Percentiles rank a stretch among this genome's conserved stretches.
phyloP scores from a whole-genome alignment of 1,284 basidiomycete species.

The Cryptococcus sp. region DNA sequence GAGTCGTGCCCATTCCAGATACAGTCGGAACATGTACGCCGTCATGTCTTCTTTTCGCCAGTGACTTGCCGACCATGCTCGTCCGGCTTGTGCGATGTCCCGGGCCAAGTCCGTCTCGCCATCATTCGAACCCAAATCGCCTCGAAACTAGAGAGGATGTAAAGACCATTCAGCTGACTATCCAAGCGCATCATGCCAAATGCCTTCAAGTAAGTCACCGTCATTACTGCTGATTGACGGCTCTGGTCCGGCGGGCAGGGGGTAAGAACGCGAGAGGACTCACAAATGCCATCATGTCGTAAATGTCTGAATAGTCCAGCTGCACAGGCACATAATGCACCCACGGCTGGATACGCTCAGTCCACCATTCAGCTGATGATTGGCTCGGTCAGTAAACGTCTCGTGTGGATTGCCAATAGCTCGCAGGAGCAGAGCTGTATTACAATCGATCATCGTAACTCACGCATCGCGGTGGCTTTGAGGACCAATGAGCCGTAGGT shows the following conservation, averaged over 20 bases:
- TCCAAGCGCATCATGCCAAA: neutral
- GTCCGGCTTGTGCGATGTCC: constrained; percentile 49
- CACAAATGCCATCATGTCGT: constrained; percentile 48
- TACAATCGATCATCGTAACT: neutral
- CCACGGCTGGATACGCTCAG: constrained; percentile 54
- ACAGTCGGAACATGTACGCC: constrained; percentile 48
- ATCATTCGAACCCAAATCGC: constrained; percentile 22
- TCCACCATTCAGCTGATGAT: constrained; percentile 53
- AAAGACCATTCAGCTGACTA: neutral
- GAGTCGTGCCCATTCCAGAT: constrained; percentile 49
- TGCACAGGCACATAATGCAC: constrained; percentile 55
- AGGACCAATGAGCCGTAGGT: constrained; percentile 42
- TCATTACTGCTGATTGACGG: neutral
- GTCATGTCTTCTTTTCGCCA: constrained; percentile 52
- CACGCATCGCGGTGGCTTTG: constrained; percentile 33
- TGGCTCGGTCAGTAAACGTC: too few species aligned
- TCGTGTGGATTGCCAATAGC: too few species aligned
- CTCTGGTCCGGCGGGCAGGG: neutral
- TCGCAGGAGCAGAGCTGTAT: neutral
- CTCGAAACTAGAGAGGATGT: constrained; percentile 28
- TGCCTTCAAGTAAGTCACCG: neutral
- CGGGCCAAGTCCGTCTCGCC: constrained; percentile 50
- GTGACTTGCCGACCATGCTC: constrained; percentile 47
- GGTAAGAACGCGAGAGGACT: constrained; percentile 12
- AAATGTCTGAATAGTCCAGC: constrained; percentile 54